Evolutionary conservation across 2,329 filamentous ascomycete genomes (phyloP).

Genomic region (Beauveria bassiana): DNA sequence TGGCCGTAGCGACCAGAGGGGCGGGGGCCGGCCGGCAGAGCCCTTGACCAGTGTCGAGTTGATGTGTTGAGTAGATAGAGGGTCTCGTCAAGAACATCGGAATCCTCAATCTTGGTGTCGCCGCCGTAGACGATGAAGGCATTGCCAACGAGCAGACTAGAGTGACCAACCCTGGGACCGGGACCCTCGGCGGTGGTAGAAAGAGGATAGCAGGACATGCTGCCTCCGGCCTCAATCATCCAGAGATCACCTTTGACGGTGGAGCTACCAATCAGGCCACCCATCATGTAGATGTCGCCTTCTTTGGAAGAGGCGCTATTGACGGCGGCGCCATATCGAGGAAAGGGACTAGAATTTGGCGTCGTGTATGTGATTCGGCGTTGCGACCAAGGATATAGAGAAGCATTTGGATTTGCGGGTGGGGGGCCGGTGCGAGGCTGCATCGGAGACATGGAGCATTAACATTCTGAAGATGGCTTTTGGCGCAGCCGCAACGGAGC

Average conservation of each 20-base stretch:
- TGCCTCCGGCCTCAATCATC: slow-evolving; percentile 89
- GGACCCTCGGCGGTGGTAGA: slow-evolving; percentile 89
- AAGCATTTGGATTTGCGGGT: slow-evolving; percentile 56
- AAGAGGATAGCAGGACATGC: slow-evolving; percentile 84
- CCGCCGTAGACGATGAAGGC: slow-evolving; percentile 98
- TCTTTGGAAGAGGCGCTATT: slow-evolving; percentile 91
- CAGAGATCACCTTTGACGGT: slow-evolving; percentile 96
- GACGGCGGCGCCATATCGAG: slow-evolving; percentile 92
- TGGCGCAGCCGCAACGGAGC: background rate
- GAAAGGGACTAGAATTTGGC: slow-evolving; percentile 78
- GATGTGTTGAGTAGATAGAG: slow-evolving; percentile 95
- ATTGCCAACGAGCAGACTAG: slow-evolving; percentile 91
- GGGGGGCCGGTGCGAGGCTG: slow-evolving; percentile 50
- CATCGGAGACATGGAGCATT: slow-evolving; percentile 12
- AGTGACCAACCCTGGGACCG: slow-evolving; percentile 87
- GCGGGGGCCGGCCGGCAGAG: slow-evolving; percentile 75
- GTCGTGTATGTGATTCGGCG: slow-evolving; percentile 79
- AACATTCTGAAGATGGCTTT: background rate
- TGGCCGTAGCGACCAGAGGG: slow-evolving; percentile 92
- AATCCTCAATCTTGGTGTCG: slow-evolving; percentile 94
- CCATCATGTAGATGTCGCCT: slow-evolving; percentile 96
- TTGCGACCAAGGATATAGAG: slow-evolving; percentile 94
- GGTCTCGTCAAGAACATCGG: slow-evolving; percentile 86
- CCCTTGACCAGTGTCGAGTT: slow-evolving; percentile 95
- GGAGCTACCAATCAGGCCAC: slow-evolving; percentile 86